Evolutionary conservation across 116 monocot species (phyloP), one percentile per base, ranked within the genome.

Genomic region (Trichopus zeylanicus): DNA sequence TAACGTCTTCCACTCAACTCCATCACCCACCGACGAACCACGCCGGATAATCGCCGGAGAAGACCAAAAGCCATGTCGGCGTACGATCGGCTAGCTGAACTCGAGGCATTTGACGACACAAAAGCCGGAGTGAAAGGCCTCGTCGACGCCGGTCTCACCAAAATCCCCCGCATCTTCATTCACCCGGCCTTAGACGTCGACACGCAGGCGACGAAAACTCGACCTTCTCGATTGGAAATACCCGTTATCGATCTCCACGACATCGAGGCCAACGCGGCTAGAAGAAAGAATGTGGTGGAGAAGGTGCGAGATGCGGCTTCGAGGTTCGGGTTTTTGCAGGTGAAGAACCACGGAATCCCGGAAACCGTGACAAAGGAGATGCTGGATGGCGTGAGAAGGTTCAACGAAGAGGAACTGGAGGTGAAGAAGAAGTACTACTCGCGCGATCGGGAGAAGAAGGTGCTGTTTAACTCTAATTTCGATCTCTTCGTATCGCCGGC

Each of bases 241-340:
- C 81, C 81, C 13, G 28, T 72, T 42, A 56, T 73, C 38, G 72
- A 76, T 51, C 65, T 76, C 15, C 7, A 26, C 3, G 30, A 29
- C 51, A 24, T 16, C 26, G n/a, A 18, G 16, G 42, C 46, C 8
- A 7, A 24, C 51, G 31, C n/a, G 0, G 15, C 9, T 2, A 34
- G 21, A 6, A 20, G 21, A 24, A 49, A 49, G 21, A 22, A 20
- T 3, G 19, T 22, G 21, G 59, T 77, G 0, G 66, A 52, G 13
- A 47, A 48, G 46, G 56, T 76, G 7, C 21, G 61, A 8, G 11
- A 38, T 16, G 85, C 80, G 1, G 18, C 61, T 6, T 27, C n/a
- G 26, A 47, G 67, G 24, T 69, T 73, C 73, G 86, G 77, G 22
- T 75, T 86, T 72, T 81, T 86, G 63, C 71, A 81, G 70, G 60